Percentiles rank a stretch among this genome's conserved stretches.
phyloP scores from a whole-genome alignment of 257 asterid species.

The Fraxinus pennsylvanica region DNA sequence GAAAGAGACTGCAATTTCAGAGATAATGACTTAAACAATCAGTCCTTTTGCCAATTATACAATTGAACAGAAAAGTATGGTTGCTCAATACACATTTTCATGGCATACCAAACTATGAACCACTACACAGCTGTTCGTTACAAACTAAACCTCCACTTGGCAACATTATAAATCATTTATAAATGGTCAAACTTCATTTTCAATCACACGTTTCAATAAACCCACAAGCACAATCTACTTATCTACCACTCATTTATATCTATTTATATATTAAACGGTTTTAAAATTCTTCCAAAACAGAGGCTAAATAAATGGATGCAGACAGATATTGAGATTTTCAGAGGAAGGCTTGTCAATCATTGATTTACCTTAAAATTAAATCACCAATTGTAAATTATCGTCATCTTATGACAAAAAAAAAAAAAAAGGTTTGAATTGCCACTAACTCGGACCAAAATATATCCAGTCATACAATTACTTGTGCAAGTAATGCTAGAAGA shows the following conservation, averaged over 20 bases:
- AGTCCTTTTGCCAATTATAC: slow-evolving; percentile 4
- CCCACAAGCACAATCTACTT: no score
- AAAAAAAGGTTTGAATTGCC: background rate
- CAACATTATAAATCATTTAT: no score
- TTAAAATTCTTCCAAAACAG: no score
- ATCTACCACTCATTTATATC: no score
- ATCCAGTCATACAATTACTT: background rate
- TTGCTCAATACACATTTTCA: slow-evolving; percentile 9
- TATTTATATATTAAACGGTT: no score
- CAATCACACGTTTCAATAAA: no score
- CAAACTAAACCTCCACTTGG: background rate
- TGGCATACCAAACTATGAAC: slow-evolving; percentile 4
- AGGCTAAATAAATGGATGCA: background rate
- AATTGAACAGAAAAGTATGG: slow-evolving; percentile 18
- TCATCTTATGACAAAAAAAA: background rate
- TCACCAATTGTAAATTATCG: background rate
- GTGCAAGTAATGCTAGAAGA: background rate
- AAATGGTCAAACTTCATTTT: no score
- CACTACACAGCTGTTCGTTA: background rate
- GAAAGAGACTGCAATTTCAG: slow-evolving; percentile 72
- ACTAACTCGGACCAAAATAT: background rate
- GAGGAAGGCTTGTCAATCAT: slow-evolving; percentile 1
- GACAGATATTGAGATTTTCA: background rate
- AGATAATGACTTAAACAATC: slow-evolving; percentile 29
- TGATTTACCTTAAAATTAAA: background rate